Conservation (phyloP, 1,139 yeast species). For the Sugiyamaella castrensis region DNA sequence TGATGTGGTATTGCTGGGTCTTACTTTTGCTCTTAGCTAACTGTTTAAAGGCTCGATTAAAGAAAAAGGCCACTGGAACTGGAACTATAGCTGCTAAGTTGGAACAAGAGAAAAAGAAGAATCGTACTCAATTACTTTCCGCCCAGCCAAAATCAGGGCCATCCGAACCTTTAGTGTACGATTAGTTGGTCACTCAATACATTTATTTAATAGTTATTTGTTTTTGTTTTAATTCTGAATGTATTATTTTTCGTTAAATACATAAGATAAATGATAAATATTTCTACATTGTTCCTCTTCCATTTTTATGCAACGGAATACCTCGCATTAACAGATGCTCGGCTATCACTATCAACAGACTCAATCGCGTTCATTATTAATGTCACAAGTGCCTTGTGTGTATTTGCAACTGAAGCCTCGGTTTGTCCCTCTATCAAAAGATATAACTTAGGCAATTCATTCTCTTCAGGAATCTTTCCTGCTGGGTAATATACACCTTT, state of each 20-base stretch:
- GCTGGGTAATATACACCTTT: constrained; percentile 78
- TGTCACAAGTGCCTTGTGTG: constrained; percentile 61
- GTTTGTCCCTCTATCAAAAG: constrained; percentile 75
- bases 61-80: constrained; percentile 9
- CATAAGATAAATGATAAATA: constrained; percentile 4
- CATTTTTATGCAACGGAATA: constrained; percentile 16
- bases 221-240: background rate
- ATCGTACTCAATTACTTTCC: constrained; percentile 22
- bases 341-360: constrained; percentile 44
- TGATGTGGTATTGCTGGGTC: background rate
- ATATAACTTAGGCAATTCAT: constrained; percentile 72
- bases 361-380: constrained; percentile 61
- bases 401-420: constrained; percentile 59
- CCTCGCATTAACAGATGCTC: constrained; percentile 33
- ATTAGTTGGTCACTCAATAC: constrained; percentile 20
- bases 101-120: constrained; percentile 29
- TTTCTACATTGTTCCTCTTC: background rate
- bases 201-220: background rate
- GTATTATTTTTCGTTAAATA: constrained; percentile 3
- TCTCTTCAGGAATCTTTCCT: constrained; percentile 44
- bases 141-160: constrained; percentile 17
- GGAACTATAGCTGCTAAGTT: constrained; percentile 32
- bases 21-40: background rate
- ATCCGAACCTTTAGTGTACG: constrained; percentile 29
- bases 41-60: constrained; percentile 16